phyloP scores from a whole-genome alignment of 2,329 filamentous ascomycete species.

The Arthrobotrys megalospora region DNA sequence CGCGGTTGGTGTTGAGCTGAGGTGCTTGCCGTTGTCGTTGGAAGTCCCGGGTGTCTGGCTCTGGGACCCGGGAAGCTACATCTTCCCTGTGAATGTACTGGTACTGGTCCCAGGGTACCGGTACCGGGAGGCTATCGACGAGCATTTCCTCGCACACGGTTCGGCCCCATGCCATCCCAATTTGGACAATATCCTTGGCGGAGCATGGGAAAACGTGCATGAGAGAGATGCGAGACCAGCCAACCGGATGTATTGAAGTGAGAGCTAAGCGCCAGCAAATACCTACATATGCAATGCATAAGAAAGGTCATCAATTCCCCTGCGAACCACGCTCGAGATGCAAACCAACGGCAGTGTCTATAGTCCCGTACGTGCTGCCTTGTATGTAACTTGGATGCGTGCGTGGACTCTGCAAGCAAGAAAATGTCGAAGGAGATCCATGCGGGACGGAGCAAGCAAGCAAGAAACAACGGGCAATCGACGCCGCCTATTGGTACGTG shows the following conservation, averaged over 20 bases:
- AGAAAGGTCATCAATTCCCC: conserved; percentile 39
- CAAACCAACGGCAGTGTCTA: conserved; percentile 40
- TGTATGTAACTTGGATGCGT: conserved; percentile 40
- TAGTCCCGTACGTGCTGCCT: conserved; percentile 32
- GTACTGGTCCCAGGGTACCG: conserved; percentile 5
- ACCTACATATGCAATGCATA: conserved; percentile 20
- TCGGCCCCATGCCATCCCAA: conserved; percentile 2
- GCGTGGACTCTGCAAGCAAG: conserved; percentile 27
- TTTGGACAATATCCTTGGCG: conserved; percentile 14
- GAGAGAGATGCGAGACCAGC: conserved; percentile 27
- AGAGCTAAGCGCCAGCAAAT: conserved; percentile 49
- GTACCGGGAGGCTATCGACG: conserved; percentile 4
- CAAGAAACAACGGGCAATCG: conserved; percentile 27
- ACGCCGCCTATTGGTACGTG: conserved; percentile 46
- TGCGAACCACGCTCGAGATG: conserved; percentile 52
- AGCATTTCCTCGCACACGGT: conserved; percentile 14
- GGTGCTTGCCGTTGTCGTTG: conserved; percentile 3
- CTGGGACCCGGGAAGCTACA: neutral
- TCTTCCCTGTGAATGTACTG: neutral
- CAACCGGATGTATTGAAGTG: conserved; percentile 53
- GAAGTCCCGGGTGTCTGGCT: neutral
- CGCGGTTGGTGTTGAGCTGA: conserved; percentile 32
- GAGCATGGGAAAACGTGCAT: conserved; percentile 23
- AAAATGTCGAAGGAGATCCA: conserved; percentile 48
- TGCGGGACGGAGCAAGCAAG: conserved; percentile 9